phyloP scores from a whole-genome alignment of 768 basidiomycete genomes.

The Kwoniella mangroviensis region DNA sequence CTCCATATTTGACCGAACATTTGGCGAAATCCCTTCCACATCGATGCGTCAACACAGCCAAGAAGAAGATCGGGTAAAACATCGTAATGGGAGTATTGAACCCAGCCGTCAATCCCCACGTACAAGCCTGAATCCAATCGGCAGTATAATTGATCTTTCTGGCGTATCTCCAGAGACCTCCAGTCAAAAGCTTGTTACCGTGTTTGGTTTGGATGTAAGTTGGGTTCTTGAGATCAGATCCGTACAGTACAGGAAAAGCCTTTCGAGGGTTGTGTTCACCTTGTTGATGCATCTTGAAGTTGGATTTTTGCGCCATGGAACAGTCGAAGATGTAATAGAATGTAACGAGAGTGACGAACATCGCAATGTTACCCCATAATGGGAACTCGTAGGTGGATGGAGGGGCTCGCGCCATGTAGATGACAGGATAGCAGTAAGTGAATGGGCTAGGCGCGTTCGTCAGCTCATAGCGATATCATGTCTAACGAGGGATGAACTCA shows the following conservation, averaged over 20 bases:
- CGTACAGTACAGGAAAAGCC: conserved; percentile 91
- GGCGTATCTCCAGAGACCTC: conserved; percentile 92
- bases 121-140: conserved; percentile 84
- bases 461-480: too few species aligned
- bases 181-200: conserved; percentile 87
- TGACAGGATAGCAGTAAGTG: conserved; percentile 94
- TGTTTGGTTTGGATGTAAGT: conserved; percentile 90
- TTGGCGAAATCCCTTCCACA: conserved; percentile 93
- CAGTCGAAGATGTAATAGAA: conserved; percentile 94
- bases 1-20: conserved; percentile 88
- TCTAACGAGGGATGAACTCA: too few species aligned
- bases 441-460: conserved; percentile 49
- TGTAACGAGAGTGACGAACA: conserved; percentile 76
- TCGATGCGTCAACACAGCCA: conserved; percentile 86
- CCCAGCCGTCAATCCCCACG: conserved; percentile 92
- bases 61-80: conserved; percentile 92
- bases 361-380: conserved; percentile 70
- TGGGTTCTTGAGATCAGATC: conserved; percentile 80
- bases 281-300: conserved; percentile 94
- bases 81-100: conserved; percentile 92
- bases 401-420: conserved; percentile 96
- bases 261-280: conserved; percentile 82
- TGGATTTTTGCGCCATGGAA: conserved; percentile 93
- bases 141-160: conserved; percentile 98
- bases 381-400: conserved; percentile 86